Evolutionary conservation across 2,329 filamentous ascomycete species (phyloP).

Genomic region (Pseudocercospora eumusae): DNA sequence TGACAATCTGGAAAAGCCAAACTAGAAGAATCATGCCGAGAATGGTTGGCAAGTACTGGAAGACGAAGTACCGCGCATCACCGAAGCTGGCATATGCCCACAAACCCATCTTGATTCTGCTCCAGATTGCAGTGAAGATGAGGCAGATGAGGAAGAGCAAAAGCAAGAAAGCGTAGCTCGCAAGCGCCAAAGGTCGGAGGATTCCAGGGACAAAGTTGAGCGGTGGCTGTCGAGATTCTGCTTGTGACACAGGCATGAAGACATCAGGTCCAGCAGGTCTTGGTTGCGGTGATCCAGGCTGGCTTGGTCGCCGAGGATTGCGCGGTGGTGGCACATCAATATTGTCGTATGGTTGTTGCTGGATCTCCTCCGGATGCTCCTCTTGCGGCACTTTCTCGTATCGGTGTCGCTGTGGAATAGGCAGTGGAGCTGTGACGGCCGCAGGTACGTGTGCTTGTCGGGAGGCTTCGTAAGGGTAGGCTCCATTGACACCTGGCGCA

Average conservation of each 20-base stretch:
- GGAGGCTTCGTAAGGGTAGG: conserved; percentile 27
- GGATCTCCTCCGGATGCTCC: conserved; percentile 20
- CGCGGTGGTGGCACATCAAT: conserved; percentile 23
- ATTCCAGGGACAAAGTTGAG: conserved; percentile 72
- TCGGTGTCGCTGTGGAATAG: conserved; percentile 22
- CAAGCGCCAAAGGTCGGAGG: conserved; percentile 66
- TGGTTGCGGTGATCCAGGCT: conserved; percentile 6
- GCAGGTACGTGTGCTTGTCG: conserved; percentile 17
- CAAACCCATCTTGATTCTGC: conserved; percentile 63
- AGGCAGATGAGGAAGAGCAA: conserved; percentile 71
- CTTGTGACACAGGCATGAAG: conserved; percentile 39
- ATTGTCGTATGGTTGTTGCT: conserved; percentile 18
- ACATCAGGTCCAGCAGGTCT: conserved; percentile 30
- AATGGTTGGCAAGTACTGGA: conserved; percentile 80
- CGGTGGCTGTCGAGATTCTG: conserved; percentile 33
- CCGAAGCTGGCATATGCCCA: conserved; percentile 69
- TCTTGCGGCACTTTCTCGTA: conserved; percentile 30
- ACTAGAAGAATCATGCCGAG: conserved; percentile 70
- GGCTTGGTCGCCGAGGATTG: conserved; percentile 22
- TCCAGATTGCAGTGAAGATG: conserved; percentile 71
- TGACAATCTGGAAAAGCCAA: conserved; percentile 74
- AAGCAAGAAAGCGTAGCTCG: conserved; percentile 61
- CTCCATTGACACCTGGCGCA: conserved; percentile 28
- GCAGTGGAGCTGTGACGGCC: conserved; percentile 19
- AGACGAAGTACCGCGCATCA: conserved; percentile 77